phyloP scores from a whole-genome alignment of 1,284 basidiomycete genomes.

The Athelia psychrophila region DNA sequence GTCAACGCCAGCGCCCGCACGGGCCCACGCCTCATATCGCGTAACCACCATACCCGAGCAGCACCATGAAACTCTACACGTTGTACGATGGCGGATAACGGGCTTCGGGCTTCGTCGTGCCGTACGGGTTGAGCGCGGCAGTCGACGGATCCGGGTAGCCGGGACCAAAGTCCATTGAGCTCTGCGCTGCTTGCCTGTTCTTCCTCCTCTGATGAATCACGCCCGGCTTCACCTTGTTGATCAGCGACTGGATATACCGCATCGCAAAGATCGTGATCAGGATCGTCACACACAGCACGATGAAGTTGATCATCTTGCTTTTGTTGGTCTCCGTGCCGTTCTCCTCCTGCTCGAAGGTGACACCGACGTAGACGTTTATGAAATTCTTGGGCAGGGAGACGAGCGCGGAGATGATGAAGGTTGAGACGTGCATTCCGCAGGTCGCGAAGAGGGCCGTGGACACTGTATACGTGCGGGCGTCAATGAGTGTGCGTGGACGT shows the following conservation, averaged over 20 bases:
- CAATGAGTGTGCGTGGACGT: not conserved
- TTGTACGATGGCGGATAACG: not conserved
- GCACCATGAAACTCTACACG: too few relatives aligned
- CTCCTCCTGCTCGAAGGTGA: conserved; percentile 26
- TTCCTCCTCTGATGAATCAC: not conserved
- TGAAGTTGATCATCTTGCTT: not conserved
- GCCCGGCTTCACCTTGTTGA: not conserved
- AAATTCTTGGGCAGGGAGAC: conserved; percentile 65
- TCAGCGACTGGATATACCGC: not conserved
- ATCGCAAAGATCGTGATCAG: not conserved
- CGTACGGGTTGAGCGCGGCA: not conserved
- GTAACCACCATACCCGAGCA: too few relatives aligned
- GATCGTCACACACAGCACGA: not conserved
- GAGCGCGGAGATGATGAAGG: conserved; percentile 56
- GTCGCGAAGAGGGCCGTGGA: conserved; percentile 66
- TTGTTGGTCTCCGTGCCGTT: not conserved
- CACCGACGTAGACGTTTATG: conserved; percentile 56
- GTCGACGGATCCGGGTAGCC: not conserved
- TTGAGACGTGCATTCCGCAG: conserved; percentile 59
- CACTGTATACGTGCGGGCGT: conserved; percentile 25
- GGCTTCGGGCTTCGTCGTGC: not conserved
- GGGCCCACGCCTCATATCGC: too few relatives aligned
- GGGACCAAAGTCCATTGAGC: not conserved
- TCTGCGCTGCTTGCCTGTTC: not conserved
- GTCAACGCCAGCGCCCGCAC: too few relatives aligned